phyloP scores from a whole-genome alignment of 2,329 filamentous ascomycete genomes.

The Leptographium flavum region DNA sequence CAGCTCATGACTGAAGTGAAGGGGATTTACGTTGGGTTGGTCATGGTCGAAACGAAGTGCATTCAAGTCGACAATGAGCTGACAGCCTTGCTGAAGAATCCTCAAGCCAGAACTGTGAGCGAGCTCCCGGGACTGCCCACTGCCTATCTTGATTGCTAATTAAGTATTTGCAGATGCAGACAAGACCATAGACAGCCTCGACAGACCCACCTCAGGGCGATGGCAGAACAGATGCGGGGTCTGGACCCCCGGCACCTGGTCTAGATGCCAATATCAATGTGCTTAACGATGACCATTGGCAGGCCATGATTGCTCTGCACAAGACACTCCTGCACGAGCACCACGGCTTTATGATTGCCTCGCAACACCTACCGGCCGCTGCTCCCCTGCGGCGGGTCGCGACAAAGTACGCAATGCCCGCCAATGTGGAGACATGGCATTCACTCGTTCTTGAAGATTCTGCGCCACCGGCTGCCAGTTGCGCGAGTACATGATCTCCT shows the following conservation, averaged over 20 bases:
- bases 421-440: constrained; percentile 93
- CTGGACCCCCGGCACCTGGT: too few species aligned
- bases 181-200: too few species aligned
- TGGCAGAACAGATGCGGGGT: too few species aligned
- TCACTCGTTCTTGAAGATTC: constrained; percentile 65
- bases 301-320: constrained; percentile 70
- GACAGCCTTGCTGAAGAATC: constrained; percentile 29
- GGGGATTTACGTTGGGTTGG: constrained; percentile 67
- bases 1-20: constrained; percentile 72
- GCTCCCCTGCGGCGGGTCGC: constrained; percentile 53
- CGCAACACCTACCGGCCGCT: constrained; percentile 69
- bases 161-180: too few species aligned
- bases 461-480: constrained; percentile 58
- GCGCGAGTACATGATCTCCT: constrained; percentile 83
- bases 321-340: constrained; percentile 69
- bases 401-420: constrained; percentile 79
- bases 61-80: constrained; percentile 55
- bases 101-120: too few species aligned
- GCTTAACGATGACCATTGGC: constrained; percentile 67
- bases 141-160: too few species aligned
- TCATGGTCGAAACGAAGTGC: constrained; percentile 78
- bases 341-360: constrained; percentile 75
- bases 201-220: too few species aligned
- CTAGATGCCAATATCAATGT: too few species aligned
- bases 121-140: too few species aligned